Evolutionary conservation across 345 rosid genomes (phyloP).

Genomic region (Firmiana major): DNA sequence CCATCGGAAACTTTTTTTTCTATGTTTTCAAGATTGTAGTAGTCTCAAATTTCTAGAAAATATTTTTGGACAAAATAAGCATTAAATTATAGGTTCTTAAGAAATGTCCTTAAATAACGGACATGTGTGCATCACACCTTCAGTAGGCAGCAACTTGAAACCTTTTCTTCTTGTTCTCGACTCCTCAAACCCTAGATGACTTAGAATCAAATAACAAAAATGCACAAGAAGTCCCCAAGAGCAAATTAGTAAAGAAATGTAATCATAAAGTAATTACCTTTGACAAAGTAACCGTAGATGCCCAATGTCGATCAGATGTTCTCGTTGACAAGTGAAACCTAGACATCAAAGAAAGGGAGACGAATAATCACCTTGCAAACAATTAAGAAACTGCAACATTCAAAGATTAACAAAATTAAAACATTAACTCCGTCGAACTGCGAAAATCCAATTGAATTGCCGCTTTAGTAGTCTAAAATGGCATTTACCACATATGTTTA

Average conservation of each 20-base stretch:
- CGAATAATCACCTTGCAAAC: neutral
- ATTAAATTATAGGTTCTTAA: neutral
- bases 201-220: neutral
- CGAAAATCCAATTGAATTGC: neutral
- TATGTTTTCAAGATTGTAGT: neutral
- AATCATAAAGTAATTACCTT: slow-evolving; percentile 41
- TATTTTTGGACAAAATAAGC: neutral
- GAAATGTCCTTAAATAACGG: neutral
- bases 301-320: slow-evolving; percentile 55
- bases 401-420: neutral
- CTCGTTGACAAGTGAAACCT: slow-evolving; percentile 78
- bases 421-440: neutral
- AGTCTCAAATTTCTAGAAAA: neutral
- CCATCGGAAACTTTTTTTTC: neutral
- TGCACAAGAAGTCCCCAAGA: neutral
- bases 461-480: neutral
- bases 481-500: neutral
- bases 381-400: neutral
- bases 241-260: neutral
- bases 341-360: neutral
- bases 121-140: slow-evolving; percentile 37
- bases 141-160: slow-evolving; percentile 66
- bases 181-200: slow-evolving; percentile 54
- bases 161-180: slow-evolving; percentile 75
- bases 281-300: slow-evolving; percentile 62